Evolutionary conservation across 2,329 filamentous ascomycete genomes (phyloP).

Genomic region (Xylaria sp.): DNA sequence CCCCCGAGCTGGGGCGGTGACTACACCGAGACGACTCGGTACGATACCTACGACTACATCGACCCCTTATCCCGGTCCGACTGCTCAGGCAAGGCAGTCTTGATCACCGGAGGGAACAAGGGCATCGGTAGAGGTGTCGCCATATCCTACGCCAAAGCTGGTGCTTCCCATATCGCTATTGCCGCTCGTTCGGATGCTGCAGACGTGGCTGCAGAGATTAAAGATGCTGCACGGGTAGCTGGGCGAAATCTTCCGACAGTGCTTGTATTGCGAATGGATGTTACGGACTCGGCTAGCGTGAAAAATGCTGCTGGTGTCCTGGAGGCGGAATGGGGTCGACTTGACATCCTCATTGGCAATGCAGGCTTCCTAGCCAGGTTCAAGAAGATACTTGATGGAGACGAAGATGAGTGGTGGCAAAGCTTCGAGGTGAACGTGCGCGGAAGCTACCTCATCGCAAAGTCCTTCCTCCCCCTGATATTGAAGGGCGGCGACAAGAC

Average conservation of each 20-base stretch:
- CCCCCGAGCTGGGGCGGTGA: slow-evolving; percentile 19
- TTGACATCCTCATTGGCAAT: slow-evolving; percentile 50
- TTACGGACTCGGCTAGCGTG: slow-evolving; percentile 39
- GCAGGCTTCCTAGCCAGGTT: slow-evolving; percentile 46
- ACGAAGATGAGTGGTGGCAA: slow-evolving; percentile 48
- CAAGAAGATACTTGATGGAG: slow-evolving; percentile 40
- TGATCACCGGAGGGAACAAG: slow-evolving; percentile 59
- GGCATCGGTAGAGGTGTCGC: slow-evolving; percentile 58
- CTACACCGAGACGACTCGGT: slow-evolving; percentile 40
- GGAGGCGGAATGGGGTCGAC: slow-evolving; percentile 34
- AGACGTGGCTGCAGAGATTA: slow-evolving; percentile 35
- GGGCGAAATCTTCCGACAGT: slow-evolving; percentile 43
- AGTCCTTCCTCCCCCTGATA: slow-evolving; percentile 53
- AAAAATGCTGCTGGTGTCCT: slow-evolving; percentile 32
- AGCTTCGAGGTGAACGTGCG: slow-evolving; percentile 55
- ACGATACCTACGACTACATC: slow-evolving; percentile 58
- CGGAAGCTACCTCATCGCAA: slow-evolving; percentile 48
- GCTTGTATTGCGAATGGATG: slow-evolving; percentile 44
- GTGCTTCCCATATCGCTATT: slow-evolving; percentile 54
- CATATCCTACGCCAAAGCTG: slow-evolving; percentile 57
- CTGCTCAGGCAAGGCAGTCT: slow-evolving; percentile 43
- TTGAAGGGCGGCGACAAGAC: slow-evolving; percentile 42
- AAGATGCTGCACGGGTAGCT: slow-evolving; percentile 37
- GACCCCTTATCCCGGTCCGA: slow-evolving; percentile 40
- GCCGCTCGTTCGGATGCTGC: slow-evolving; percentile 53